A percentile compares a stretch with the other conserved stretches of the same genome.
Evolutionary conservation across 2,329 filamentous ascomycete genomes (phyloP).

Genomic region (Eurotiales sp.): DNA sequence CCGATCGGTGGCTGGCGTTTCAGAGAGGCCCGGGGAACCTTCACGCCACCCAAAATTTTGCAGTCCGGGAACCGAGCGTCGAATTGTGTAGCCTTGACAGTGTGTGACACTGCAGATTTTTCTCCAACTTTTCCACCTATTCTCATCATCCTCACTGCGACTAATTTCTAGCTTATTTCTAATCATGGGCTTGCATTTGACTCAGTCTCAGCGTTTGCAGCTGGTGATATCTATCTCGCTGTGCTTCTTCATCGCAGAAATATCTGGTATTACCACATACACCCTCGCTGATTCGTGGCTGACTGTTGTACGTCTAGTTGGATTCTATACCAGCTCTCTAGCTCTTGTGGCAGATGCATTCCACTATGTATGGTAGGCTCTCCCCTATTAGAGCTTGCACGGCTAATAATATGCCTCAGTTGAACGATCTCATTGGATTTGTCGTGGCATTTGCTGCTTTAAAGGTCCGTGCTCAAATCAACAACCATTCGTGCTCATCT

Average conservation of each 20-base stretch:
- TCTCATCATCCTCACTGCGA: too few species aligned
- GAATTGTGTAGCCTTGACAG: too few species aligned
- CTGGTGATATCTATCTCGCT: slow-evolving; percentile 46
- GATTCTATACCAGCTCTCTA: slow-evolving; percentile 67
- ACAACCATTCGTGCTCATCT: too few species aligned
- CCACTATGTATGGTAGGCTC: slow-evolving; percentile 58
- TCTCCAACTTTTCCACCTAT: too few species aligned
- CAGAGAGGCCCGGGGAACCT: too few species aligned
- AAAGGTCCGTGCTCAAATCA: slow-evolving; percentile 48
- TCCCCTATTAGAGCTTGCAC: neutral
- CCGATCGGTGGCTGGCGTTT: too few species aligned
- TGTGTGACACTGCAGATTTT: too few species aligned
- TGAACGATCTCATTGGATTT: slow-evolving; percentile 69
- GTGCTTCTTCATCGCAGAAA: slow-evolving; percentile 46
- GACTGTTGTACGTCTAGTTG: slow-evolving; percentile 43
- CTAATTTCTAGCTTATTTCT: too few species aligned
- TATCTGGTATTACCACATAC: slow-evolving; percentile 33
- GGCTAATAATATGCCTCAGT: slow-evolving; percentile 1
- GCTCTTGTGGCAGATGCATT: slow-evolving; percentile 74
- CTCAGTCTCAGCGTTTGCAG: slow-evolving; percentile 19
- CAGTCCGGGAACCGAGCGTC: too few species aligned
- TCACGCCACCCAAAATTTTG: too few species aligned
- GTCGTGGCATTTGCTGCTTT: slow-evolving; percentile 63
- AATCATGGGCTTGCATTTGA: slow-evolving; percentile 1
- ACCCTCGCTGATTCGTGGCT: neutral